Conservation (phyloP, 441 rosid genomes). For the Rhodomyrtus psidioides region DNA sequence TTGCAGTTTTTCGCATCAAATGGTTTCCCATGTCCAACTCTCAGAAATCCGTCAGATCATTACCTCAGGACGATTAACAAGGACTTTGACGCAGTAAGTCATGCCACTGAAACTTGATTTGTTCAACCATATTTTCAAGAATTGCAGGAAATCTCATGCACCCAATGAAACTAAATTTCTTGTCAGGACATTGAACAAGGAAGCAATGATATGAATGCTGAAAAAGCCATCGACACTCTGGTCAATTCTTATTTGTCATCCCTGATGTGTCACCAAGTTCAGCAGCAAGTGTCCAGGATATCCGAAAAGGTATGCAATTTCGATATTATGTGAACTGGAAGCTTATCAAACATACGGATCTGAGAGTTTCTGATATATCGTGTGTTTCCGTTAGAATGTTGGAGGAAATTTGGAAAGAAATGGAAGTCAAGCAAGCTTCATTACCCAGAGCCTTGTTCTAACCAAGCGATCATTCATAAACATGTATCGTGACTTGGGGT, state of each 20-base stretch:
- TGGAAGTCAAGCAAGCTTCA: slow-evolving; percentile 29
- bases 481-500: slow-evolving; percentile 60
- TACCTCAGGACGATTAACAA: slow-evolving; percentile 41
- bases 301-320: slow-evolving; percentile 15
- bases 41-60: slow-evolving; percentile 48
- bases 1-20: slow-evolving; percentile 32
- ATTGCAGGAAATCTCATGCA: background rate
- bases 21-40: slow-evolving; percentile 44
- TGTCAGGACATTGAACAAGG: slow-evolving; percentile 33
- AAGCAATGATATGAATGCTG: slow-evolving; percentile 10
- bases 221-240: slow-evolving; percentile 27
- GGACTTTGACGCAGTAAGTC: slow-evolving; percentile 36
- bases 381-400: background rate
- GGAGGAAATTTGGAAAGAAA: slow-evolving; percentile 13
- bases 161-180: background rate
- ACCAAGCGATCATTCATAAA: slow-evolving; percentile 42
- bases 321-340: background rate
- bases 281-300: slow-evolving; percentile 12
- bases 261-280: slow-evolving; percentile 12
- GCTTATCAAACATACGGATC: background rate
- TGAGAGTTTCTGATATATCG: background rate
- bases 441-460: slow-evolving; percentile 33
- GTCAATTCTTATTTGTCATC: slow-evolving; percentile 35
- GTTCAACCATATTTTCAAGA: background rate
- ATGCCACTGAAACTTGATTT: background rate